Conservation (phyloP, 257 asterid species). For the Scutellaria barbata region DNA sequence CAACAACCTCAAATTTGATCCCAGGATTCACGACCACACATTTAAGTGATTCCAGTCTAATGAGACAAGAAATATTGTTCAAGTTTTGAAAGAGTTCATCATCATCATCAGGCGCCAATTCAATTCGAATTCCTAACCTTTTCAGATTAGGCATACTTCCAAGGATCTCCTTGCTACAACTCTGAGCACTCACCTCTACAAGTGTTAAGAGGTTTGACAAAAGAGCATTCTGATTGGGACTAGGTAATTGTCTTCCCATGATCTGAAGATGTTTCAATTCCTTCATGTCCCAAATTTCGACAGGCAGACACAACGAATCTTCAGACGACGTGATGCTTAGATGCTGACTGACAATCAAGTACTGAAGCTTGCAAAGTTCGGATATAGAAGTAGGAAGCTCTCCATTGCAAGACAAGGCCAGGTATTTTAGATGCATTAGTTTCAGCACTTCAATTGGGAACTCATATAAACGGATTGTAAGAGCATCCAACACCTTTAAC, state of each 20-base stretch:
- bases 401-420: constrained; percentile 1
- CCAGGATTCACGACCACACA: constrained; percentile 17
- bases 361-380: constrained; percentile 7
- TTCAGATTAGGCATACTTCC: constrained; percentile 12
- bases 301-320: neutral
- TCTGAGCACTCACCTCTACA: neutral
- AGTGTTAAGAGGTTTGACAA: constrained; percentile 10
- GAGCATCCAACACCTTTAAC: constrained; percentile 10
- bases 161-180: neutral
- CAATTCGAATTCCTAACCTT: constrained; percentile 1
- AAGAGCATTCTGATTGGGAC: neutral
- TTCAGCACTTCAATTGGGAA: constrained; percentile 11
- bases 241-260: neutral
- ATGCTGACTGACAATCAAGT: neutral
- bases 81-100: neutral
- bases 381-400: constrained; percentile 11
- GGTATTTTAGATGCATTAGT: neutral
- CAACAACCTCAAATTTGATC: neutral
- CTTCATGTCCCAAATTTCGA: constrained; percentile 18
- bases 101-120: neutral
- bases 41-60: constrained; percentile 15
- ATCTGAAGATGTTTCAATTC: constrained; percentile 24
- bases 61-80: neutral
- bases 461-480: constrained; percentile 18
- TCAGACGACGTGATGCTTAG: neutral